Conservation (phyloP, 2,329 filamentous ascomycete genomes). For the Alternaria novae-zelandiae region DNA sequence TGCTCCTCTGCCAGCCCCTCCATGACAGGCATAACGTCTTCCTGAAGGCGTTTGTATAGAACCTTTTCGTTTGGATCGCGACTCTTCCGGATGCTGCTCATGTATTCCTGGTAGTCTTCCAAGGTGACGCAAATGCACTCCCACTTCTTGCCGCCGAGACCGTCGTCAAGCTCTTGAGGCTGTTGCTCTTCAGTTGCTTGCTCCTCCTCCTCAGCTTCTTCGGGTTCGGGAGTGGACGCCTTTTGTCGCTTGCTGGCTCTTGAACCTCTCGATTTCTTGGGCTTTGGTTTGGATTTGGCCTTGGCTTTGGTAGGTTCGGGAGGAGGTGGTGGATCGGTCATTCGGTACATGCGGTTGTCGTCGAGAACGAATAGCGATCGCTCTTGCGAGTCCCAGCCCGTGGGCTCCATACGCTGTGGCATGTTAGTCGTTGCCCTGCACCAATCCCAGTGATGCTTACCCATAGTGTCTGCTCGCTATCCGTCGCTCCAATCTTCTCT, state of each 20-base stretch:
- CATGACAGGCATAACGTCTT: slow-evolving; percentile 83
- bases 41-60: slow-evolving; percentile 72
- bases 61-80: slow-evolving; percentile 86
- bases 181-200: slow-evolving; percentile 38
- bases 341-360: slow-evolving; percentile 89
- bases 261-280: slow-evolving; percentile 61
- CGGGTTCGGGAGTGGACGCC: slow-evolving; percentile 55
- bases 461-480: slow-evolving; percentile 82
- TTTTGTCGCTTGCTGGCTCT: slow-evolving; percentile 77
- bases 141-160: slow-evolving; percentile 81
- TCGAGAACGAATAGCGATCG: slow-evolving; percentile 89
- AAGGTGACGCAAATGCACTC: slow-evolving; percentile 87
- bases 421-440: slow-evolving; percentile 22
- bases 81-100: slow-evolving; percentile 74
- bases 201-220: slow-evolving; percentile 50
- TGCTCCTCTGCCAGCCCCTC: slow-evolving; percentile 75
- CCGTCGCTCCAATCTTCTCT: slow-evolving; percentile 83
- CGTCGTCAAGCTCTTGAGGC: slow-evolving; percentile 58
- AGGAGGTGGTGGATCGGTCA: slow-evolving; percentile 74
- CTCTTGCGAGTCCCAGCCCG: slow-evolving; percentile 88
- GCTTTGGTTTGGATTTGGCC: slow-evolving; percentile 58
- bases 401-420: slow-evolving; percentile 71
- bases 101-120: slow-evolving; percentile 74
- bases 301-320: slow-evolving; percentile 65
- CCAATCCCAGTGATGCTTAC: slow-evolving; percentile 58